phyloP scores from a whole-genome alignment of 1,284 basidiomycete genomes.

The Marasmius sp. region DNA sequence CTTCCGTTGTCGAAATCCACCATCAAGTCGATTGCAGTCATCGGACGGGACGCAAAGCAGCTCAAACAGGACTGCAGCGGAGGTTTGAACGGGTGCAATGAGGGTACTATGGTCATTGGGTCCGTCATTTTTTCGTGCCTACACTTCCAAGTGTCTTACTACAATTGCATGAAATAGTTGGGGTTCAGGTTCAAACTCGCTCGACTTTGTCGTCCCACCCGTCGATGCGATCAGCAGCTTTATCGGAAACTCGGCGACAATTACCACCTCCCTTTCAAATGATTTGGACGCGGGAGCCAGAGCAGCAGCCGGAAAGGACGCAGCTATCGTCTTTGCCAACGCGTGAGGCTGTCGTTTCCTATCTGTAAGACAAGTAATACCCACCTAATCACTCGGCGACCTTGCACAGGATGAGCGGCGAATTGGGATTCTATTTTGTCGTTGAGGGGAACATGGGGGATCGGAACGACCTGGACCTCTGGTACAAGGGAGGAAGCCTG shows the following conservation, averaged over 20 bases:
- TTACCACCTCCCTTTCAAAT: constrained; percentile 57
- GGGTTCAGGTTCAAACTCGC: constrained; percentile 48
- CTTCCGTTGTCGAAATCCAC: constrained; percentile 48
- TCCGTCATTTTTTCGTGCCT: constrained; percentile 15
- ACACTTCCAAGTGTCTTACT: not conserved
- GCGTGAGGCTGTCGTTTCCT: constrained; percentile 35
- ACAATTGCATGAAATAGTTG: constrained; percentile 28
- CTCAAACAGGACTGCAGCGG: constrained; percentile 40
- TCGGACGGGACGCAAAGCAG: constrained; percentile 45
- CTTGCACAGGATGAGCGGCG: constrained; percentile 40
- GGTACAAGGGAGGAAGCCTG: constrained; percentile 51
- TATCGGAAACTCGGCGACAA: constrained; percentile 40
- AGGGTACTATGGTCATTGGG: constrained; percentile 49
- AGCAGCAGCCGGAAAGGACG: constrained; percentile 52
- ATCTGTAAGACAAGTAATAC: not conserved
- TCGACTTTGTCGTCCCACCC: constrained; percentile 45
- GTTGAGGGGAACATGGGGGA: constrained; percentile 70
- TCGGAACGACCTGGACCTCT: constrained; percentile 71
- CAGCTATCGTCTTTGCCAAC: constrained; percentile 66
- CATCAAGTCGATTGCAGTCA: constrained; percentile 43
- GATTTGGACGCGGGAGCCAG: constrained; percentile 45
- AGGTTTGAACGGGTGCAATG: constrained; percentile 43
- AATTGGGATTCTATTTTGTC: constrained; percentile 49
- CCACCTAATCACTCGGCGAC: too few species aligned
- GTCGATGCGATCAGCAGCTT: constrained; percentile 49